These are phyloP conservation scores for Halophytophthora polymorphica DNA, from an alignment of 352 stramenopile species.

Conservation along the genomic window DNA sequence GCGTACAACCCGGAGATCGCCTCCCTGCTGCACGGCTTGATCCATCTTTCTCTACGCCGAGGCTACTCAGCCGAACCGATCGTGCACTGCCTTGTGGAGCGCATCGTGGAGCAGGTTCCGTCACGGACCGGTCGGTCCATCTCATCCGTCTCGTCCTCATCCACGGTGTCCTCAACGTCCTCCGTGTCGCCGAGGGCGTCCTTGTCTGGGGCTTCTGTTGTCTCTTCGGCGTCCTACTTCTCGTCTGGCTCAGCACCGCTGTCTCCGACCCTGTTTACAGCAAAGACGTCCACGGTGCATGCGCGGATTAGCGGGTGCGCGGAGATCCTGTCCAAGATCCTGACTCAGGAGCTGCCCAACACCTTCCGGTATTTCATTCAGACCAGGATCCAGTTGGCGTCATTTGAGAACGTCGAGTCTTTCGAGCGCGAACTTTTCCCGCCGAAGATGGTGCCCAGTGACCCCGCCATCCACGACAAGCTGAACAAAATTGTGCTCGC, in stretches of 20 bases:
- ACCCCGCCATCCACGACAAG: conserved; percentile 49
- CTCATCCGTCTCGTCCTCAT: conserved; percentile 36
- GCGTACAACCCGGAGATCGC: conserved; percentile 66
- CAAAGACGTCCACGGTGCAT: conserved; percentile 39
- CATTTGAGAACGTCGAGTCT: conserved; percentile 65
- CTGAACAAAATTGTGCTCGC: conserved; percentile 53
- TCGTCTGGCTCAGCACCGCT: conserved; percentile 16
- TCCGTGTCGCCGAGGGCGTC: conserved; percentile 33
- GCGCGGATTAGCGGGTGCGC: conserved; percentile 57
- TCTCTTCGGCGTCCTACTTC: conserved; percentile 26
- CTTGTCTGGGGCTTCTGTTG: conserved; percentile 14
- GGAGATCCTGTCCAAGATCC: conserved; percentile 61
- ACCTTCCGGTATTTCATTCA: conserved; percentile 78
- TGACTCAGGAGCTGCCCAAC: conserved; percentile 70
- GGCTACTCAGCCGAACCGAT: conserved; percentile 41
- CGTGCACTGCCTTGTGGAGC: conserved; percentile 48
- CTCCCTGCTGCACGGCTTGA: conserved; percentile 55
- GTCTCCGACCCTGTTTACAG: conserved; percentile 36
- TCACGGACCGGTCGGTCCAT: conserved; percentile 24
- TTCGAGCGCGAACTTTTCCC: conserved; percentile 74
- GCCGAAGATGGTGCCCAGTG: conserved; percentile 40
- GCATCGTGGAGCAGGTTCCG: conserved; percentile 43
- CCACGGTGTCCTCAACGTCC: conserved; percentile 40
- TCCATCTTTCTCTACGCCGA: conserved; percentile 57
- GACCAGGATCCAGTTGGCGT: conserved; percentile 60